Evolutionary conservation across 2,329 filamentous ascomycete species (phyloP), one percentile per base, ranked within the genome.

Genomic region (Podosphaera fusca): DNA sequence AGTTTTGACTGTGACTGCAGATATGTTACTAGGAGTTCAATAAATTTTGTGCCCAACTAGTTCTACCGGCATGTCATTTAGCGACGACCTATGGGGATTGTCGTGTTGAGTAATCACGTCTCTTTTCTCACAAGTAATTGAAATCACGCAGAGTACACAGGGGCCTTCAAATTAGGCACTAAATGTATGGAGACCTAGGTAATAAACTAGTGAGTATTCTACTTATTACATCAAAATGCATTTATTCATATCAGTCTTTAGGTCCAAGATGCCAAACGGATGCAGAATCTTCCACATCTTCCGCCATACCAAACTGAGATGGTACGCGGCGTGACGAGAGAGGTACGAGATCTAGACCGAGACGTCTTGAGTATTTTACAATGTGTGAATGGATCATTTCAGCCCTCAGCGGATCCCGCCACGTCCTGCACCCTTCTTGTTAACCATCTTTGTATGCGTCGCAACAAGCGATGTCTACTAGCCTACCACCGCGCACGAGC

Each of bases 181-280:
- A 38, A 38, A 86, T 86, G 82, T 84, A 85, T 69, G 81, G 82
- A 63, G 82, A 85, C 67, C 71, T 81, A 51, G 81, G 79, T 30
- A 80, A 81, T 67, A 85, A 85, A 70, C 71, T 86, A 66, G 80
- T 82, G 68, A 64, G 67, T 62, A 52, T 45, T 38, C 31, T 47
- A 10, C 30, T 5, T 34, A 36, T 46, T n/a, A 34, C 12, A 34
- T 31, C 10, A 31, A 34, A 34, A 31, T 34, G 34, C 34, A 5
- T 10, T 10, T 52, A 10, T 34, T 52, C 35, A 34, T 6, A 6
- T 14, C 5, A 34, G 31, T 34, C 49, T 55, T 4, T 61, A 95
- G 87, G 89, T 94, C 64, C 85, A 90, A 74, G 86, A 96, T 74
- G 92, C 92, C 69, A 96, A 96, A 76, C 81, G 92, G 67, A 94